These are phyloP conservation scores for Globisporangium lucens DNA, from an alignment of 352 stramenopile genomes.

Conservation along the genomic window DNA sequence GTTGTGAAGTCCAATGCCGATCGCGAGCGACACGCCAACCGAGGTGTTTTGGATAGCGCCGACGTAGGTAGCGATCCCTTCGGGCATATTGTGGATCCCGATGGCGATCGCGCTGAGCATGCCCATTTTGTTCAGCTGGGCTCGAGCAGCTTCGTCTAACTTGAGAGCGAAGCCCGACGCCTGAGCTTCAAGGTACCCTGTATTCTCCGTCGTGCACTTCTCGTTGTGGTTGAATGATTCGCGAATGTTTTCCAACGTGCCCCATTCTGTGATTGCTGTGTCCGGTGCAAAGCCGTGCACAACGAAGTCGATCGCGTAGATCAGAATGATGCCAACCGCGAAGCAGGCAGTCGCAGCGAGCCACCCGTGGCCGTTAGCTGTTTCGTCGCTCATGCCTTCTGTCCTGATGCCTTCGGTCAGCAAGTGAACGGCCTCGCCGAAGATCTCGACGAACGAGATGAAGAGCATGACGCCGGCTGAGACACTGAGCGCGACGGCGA, in stretches of 20 bases:
- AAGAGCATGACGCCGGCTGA: constrained; percentile 76
- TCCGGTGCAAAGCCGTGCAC: constrained; percentile 35
- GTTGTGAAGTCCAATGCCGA: constrained; percentile 97
- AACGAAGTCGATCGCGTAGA: constrained; percentile 49
- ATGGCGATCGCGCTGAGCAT: constrained; percentile 93
- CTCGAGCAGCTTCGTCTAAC: constrained; percentile 39
- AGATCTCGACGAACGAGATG: constrained; percentile 71
- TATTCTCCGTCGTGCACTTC: constrained; percentile 8
- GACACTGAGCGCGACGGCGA: constrained; percentile 58
- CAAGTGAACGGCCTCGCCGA: constrained; percentile 36
- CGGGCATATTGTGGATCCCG: constrained; percentile 94
- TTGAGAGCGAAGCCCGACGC: constrained; percentile 29
- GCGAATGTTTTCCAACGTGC: constrained; percentile 23
- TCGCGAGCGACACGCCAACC: constrained; percentile 89
- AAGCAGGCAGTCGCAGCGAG: constrained; percentile 83
- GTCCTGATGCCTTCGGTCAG: constrained; percentile 38
- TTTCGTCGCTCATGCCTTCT: constrained; percentile 20
- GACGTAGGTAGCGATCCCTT: constrained; percentile 95
- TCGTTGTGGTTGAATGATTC: constrained; percentile 32
- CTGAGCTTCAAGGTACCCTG: constrained; percentile 30
- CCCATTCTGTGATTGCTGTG: constrained; percentile 29
- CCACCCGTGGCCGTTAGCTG: constrained; percentile 48
- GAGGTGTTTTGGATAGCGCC: constrained; percentile 85
- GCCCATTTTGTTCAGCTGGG: constrained; percentile 80
- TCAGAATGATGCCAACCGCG: constrained; percentile 73